phyloP scores from a whole-genome alignment of 768 basidiomycete genomes.

The Trametes meyenii region DNA sequence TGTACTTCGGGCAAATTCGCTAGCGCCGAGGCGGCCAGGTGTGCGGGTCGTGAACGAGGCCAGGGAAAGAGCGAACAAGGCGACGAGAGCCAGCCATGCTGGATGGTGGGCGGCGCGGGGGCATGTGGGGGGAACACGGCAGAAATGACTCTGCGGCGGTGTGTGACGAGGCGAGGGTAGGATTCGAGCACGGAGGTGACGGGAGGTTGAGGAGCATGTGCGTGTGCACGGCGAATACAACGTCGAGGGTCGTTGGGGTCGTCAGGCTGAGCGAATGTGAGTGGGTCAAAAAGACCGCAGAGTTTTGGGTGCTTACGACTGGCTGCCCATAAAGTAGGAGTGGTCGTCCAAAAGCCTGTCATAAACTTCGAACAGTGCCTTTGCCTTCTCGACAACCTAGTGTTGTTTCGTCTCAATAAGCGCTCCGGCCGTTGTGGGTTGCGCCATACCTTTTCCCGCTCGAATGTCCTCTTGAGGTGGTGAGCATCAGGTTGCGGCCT shows the following conservation, averaged over 20 bases:
- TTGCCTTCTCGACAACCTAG: conserved; percentile 64
- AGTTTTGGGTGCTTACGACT: conserved; percentile 41
- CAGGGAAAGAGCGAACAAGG: conserved; percentile 41
- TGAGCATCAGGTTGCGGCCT: conserved; percentile 38
- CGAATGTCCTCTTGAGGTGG: conserved; percentile 57
- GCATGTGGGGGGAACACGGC: conserved; percentile 34
- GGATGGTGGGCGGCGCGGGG: conserved; percentile 22
- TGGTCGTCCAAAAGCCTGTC: conserved; percentile 53
- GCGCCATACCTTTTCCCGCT: conserved; percentile 58
- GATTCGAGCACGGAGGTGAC: conserved; percentile 59
- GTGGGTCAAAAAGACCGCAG: conserved; percentile 25
- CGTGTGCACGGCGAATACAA: conserved; percentile 68
- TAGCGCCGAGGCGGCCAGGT: conserved; percentile 34
- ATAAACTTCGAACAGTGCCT: conserved; percentile 59
- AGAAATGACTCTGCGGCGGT: conserved; percentile 55
- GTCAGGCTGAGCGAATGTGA: conserved; percentile 48
- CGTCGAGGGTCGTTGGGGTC: conserved; percentile 64
- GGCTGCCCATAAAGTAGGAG: conserved; percentile 42
- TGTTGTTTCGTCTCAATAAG: background rate
- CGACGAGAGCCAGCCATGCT: conserved; percentile 28
- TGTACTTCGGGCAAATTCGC: conserved; percentile 19
- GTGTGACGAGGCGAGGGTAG: conserved; percentile 59
- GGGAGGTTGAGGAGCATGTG: conserved; percentile 57
- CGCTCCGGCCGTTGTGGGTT: background rate
- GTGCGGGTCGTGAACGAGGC: conserved; percentile 19